Evolutionary conservation across 1,284 basidiomycete species (phyloP).

Genomic region (Cystobasidium pallidum): DNA sequence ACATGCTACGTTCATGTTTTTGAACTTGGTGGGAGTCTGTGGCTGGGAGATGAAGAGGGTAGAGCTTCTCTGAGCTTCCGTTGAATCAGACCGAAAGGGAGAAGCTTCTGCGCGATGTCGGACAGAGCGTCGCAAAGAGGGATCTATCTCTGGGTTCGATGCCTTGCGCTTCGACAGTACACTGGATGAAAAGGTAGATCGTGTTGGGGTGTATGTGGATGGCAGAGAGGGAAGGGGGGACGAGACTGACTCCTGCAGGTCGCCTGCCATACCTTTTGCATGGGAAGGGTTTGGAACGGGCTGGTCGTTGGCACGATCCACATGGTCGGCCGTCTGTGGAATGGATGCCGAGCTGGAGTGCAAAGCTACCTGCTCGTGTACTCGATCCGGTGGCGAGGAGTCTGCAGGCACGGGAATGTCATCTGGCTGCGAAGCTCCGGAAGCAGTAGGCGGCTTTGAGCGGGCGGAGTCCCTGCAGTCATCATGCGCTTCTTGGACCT

Average conservation of each 20-base stretch:
- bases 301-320: too few species aligned
- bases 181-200: conserved; percentile 8
- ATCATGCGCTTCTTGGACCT: not conserved
- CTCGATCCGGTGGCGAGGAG: not conserved
- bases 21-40: conserved; percentile 12
- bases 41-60: conserved; percentile 33
- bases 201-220: not conserved
- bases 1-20: not conserved
- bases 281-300: not conserved
- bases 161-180: conserved; percentile 22
- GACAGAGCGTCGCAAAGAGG: conserved; percentile 19
- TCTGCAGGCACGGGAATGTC: conserved; percentile 5
- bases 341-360: conserved; percentile 2
- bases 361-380: not conserved
- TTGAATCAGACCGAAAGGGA: conserved; percentile 20
- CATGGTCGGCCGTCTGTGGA: too few species aligned
- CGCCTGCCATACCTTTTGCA: not conserved
- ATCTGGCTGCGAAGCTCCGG: not conserved
- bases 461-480: not conserved
- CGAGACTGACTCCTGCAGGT: not conserved
- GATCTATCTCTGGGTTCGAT: conserved; percentile 1
- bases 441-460: not conserved
- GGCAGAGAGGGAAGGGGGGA: not conserved
- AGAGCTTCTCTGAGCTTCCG: conserved; percentile 27
- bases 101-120: conserved; percentile 15